Evolutionary conservation across 192 early-diverging fungal species (phyloP).

Genomic region (Coemansia sp.): DNA sequence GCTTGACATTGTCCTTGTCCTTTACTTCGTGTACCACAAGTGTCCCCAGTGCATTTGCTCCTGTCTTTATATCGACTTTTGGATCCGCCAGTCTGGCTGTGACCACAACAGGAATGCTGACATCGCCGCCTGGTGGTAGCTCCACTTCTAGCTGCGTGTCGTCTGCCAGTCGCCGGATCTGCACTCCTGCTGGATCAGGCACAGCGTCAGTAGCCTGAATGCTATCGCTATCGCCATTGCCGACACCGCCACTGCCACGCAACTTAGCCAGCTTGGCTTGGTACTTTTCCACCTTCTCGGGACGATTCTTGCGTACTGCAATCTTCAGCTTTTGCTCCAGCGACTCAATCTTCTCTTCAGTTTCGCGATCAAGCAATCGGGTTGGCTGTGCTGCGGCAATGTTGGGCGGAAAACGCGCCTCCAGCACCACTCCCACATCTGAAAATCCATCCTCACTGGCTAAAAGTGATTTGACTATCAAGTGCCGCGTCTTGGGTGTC

Average conservation of each 20-base stretch:
- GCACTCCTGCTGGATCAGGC: not conserved
- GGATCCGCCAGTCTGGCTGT: not conserved
- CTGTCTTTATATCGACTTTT: not conserved
- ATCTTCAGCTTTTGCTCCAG: conserved; percentile 99
- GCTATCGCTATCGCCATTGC: not conserved
- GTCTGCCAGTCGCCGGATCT: conserved; percentile 29
- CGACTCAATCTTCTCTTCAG: conserved; percentile 94
- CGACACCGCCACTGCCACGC: conserved; percentile 27
- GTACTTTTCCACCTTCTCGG: conserved; percentile 87
- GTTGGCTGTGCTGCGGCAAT: conserved; percentile 3
- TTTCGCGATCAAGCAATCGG: conserved; percentile 46
- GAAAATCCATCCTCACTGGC: not conserved
- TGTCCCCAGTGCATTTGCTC: conserved; percentile 2
- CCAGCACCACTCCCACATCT: conserved; percentile 11
- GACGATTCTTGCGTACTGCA: conserved; percentile 80
- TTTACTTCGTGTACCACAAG: conserved; percentile 47
- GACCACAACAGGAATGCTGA: conserved; percentile 37
- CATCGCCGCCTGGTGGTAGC: conserved; percentile 26
- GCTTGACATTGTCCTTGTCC: conserved; percentile 54
- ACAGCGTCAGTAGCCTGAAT: not conserved
- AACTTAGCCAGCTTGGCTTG: conserved; percentile 73
- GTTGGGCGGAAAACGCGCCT: conserved; percentile 32
- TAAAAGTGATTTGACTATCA: conserved; percentile 50
- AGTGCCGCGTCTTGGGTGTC: conserved; percentile 72
- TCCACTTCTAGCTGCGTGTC: conserved; percentile 34